Conservation (phyloP, 179 eudicot species). For the Drosera spatulata region DNA sequence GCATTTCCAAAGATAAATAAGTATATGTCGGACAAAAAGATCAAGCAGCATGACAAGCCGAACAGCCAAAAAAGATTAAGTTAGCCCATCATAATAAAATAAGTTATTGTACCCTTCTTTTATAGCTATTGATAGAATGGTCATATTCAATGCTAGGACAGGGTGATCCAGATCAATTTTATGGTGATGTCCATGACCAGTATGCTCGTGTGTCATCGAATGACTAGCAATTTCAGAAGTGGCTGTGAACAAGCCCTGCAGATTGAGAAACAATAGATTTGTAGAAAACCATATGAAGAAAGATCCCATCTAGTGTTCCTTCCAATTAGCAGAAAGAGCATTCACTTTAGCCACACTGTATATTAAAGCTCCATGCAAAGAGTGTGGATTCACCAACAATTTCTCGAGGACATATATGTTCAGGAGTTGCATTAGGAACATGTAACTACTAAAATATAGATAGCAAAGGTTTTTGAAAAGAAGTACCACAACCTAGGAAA, state of each 20-base stretch:
- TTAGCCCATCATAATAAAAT: background rate
- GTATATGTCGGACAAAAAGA: too few species aligned
- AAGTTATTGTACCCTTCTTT: constrained; percentile 68
- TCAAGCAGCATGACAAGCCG: background rate
- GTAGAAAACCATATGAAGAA: background rate
- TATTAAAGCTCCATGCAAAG: too few species aligned
- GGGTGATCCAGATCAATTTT: constrained; percentile 87
- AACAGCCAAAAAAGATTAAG: background rate
- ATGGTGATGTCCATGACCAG: constrained; percentile 56
- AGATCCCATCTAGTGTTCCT: too few species aligned
- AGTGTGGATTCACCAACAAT: too few species aligned
- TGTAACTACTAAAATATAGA: too few species aligned
- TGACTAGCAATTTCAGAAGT: constrained; percentile 55
- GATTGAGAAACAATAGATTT: constrained; percentile 2
- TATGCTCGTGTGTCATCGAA: constrained; percentile 34
- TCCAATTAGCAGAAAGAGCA: too few species aligned
- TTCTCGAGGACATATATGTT: too few species aligned
- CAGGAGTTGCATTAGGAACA: too few species aligned
- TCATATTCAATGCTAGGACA: constrained; percentile 74
- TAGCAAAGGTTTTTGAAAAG: too few species aligned
- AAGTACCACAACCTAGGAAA: too few species aligned
- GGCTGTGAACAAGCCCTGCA: constrained; percentile 47
- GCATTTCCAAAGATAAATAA: too few species aligned
- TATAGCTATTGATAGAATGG: constrained; percentile 56
- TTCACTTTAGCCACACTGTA: too few species aligned